Evolutionary conservation across 208 protist species (phyloP).

Genomic region (Crithidia acanthocephali): DNA sequence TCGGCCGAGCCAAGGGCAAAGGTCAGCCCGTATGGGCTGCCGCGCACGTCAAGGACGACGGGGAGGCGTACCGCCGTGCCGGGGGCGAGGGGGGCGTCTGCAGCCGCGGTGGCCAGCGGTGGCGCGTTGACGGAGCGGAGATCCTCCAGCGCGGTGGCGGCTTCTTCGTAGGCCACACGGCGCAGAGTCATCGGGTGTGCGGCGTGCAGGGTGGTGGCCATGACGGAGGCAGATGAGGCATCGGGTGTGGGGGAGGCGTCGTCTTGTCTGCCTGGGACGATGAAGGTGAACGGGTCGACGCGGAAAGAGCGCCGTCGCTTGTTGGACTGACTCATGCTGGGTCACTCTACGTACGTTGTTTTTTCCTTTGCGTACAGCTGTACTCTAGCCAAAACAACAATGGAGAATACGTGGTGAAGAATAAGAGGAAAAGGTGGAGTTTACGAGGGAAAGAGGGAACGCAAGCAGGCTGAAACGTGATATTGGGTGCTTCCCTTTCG

Average conservation of each 20-base stretch:
- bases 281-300: slow-evolving; percentile 32
- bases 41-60: slow-evolving; percentile 21
- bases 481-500: too few species aligned
- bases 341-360: too few species aligned
- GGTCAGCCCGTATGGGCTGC: slow-evolving; percentile 38
- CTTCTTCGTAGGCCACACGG: slow-evolving; percentile 34
- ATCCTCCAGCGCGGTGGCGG: slow-evolving; percentile 42
- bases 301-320: slow-evolving; percentile 11
- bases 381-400: too few species aligned
- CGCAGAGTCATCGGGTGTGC: slow-evolving; percentile 31
- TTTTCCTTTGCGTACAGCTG: too few species aligned
- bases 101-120: slow-evolving; percentile 28
- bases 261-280: slow-evolving; percentile 8
- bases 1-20: slow-evolving; percentile 57
- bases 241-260: not conserved
- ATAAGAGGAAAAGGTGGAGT: not conserved
- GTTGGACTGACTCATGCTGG: slow-evolving; percentile 2
- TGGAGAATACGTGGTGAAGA: too few species aligned
- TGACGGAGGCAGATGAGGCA: not conserved
- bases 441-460: not conserved
- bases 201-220: not conserved
- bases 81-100: slow-evolving; percentile 34
- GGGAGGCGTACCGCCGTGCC: slow-evolving; percentile 63
- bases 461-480: too few species aligned
- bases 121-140: slow-evolving; percentile 58